These are phyloP conservation scores for Corynascus novoguineensis DNA, from an alignment of 495 filamentous ascomycete genomes.

Conservation along the genomic window DNA sequence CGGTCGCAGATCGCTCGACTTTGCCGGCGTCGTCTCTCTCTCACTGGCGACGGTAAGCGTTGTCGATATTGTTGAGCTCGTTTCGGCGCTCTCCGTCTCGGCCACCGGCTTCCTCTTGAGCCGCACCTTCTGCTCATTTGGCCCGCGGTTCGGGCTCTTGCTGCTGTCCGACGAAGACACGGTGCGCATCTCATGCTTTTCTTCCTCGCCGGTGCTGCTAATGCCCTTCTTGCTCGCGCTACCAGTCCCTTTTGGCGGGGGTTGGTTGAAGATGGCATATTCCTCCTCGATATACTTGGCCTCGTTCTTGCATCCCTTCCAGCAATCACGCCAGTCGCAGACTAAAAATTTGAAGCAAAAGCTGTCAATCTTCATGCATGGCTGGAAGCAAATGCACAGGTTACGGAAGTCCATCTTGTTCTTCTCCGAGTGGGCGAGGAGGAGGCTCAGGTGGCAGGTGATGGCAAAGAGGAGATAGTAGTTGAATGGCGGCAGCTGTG, in stretches of 20 bases:
- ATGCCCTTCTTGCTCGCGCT: constrained; percentile 11
- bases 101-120: constrained; percentile 36
- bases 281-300: constrained; percentile 70
- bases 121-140: constrained; percentile 25
- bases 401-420: constrained; percentile 96
- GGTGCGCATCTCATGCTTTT: constrained; percentile 43
- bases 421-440: constrained; percentile 76
- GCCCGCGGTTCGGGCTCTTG: constrained; percentile 24
- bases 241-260: constrained; percentile 32
- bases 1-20: constrained; percentile 41
- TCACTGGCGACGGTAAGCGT: constrained; percentile 41
- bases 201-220: constrained; percentile 6
- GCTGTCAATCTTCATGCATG: constrained; percentile 84
- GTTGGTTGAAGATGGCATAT: constrained; percentile 55
- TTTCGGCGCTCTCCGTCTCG: constrained; percentile 30
- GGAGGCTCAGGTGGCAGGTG: constrained; percentile 83
- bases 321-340: constrained; percentile 87
- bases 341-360: constrained; percentile 90
- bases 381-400: constrained; percentile 90
- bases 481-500: constrained; percentile 83
- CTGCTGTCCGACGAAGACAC: constrained; percentile 61
- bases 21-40: constrained; percentile 31
- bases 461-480: constrained; percentile 96
- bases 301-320: constrained; percentile 93
- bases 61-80: constrained; percentile 36